Base-by-base conservation (phyloP, 306 rosid species). In the Casuarina equisetifolia region DNA sequence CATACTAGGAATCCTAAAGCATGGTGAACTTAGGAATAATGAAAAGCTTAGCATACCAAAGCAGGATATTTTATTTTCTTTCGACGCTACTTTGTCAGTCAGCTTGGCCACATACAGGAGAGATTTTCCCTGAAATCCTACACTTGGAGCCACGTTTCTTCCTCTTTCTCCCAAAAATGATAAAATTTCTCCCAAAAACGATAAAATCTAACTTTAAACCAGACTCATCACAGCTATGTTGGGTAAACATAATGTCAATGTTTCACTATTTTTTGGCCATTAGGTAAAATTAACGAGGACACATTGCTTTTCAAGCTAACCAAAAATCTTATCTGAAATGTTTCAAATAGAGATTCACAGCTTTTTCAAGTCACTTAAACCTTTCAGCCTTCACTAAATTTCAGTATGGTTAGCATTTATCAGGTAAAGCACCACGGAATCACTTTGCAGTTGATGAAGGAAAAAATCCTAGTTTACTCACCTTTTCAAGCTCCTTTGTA, bases 401-500 rank as follows among this genome's bases (percentile, higher is more conserved):
- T 44, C 64, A 64, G 16, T 52, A n/a, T 67, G 57, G 25, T 64
- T 74, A 57, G 6, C 36, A 70, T 71, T 74, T 54, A 73, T 51
- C 57, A 59, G 3, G 25, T 40, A 49, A 66, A 59, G 17, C 46
- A 57, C 42, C 57, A 71, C 39, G 15, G 36, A 77, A 61, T 72
- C 74, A 57, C 42, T 76, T 57, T n/a, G 63, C 59, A 75, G 51
- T 74, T 62, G 36, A 19, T 68, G 78, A 32, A 57, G 53, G 50
- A 72, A 79, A 50, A 9, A 19, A 32, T 48, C 32, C 32, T 25
- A 71, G 53, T 80, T 77, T 54, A 86, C 99, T 92, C 86, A 91
- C 97, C 76, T 88, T 86, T 69, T 95, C 97, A 81, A 95, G 97
- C 73, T 95, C 97, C 86, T 89, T 90, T 71, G 89, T 69, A 80